phyloP scores from a whole-genome alignment of 257 asterid genomes.

The Solanum appendiculatum region DNA sequence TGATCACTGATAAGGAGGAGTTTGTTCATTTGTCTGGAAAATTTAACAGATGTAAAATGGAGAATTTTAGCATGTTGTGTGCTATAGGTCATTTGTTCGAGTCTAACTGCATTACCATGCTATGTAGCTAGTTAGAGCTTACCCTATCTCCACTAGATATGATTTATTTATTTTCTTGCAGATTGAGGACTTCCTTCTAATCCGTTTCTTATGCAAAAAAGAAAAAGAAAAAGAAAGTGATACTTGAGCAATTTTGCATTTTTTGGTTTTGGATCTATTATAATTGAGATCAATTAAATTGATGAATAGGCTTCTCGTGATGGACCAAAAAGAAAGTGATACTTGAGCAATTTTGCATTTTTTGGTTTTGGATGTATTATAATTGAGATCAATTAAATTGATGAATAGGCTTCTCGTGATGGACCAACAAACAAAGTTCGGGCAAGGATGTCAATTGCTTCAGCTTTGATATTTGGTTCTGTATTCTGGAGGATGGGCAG shows the following conservation, averaged over 20 bases:
- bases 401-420: slow-evolving; percentile 82
- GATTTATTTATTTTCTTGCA: not conserved
- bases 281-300: slow-evolving; percentile 6
- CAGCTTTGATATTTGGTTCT: slow-evolving; percentile 94
- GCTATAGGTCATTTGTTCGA: not conserved
- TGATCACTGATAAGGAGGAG: not conserved
- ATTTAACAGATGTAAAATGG: not conserved
- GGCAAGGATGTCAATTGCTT: slow-evolving; percentile 92
- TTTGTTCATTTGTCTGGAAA: not conserved
- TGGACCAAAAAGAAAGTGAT: too few relatives aligned
- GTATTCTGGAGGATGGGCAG: slow-evolving; percentile 98
- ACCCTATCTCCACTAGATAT: not conserved
- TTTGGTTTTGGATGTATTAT: not conserved
- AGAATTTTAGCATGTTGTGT: not conserved
- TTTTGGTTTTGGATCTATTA: not conserved
- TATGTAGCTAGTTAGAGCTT: not conserved
- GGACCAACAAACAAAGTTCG: slow-evolving; percentile 97
- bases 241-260: not conserved
- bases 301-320: slow-evolving; percentile 81
- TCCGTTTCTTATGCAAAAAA: not conserved
- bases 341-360: too few relatives aligned
- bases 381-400: slow-evolving; percentile 4
- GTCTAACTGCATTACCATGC: not conserved
- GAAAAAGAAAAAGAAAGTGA: not conserved
- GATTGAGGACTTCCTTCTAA: not conserved